phyloP scores from a whole-genome alignment of 371 early-diverging fungal species.

The Saksenaea oblongispora region DNA sequence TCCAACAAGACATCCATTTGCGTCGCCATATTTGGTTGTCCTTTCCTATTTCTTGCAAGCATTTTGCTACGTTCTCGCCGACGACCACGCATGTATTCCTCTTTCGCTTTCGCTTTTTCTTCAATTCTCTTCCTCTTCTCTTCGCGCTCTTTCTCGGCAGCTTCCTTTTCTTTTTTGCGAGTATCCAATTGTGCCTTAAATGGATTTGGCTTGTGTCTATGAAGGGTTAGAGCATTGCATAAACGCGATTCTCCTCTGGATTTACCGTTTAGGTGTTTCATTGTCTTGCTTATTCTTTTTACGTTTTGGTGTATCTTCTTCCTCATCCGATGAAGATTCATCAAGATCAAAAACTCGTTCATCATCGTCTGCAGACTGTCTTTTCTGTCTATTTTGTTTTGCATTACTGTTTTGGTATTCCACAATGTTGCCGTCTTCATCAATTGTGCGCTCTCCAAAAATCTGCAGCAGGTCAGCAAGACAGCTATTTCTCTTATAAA shows the following conservation, averaged over 20 bases:
- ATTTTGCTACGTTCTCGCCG: slow-evolving; percentile 58
- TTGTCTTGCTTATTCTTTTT: background rate
- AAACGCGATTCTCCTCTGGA: background rate
- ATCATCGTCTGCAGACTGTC: slow-evolving; percentile 21
- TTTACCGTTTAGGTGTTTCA: background rate
- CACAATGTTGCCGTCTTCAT: slow-evolving; percentile 59
- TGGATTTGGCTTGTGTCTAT: slow-evolving; percentile 58
- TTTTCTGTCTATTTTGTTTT: slow-evolving; percentile 5
- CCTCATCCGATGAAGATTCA: slow-evolving; percentile 25
- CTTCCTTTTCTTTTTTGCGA: slow-evolving; percentile 44
- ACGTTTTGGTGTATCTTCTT: slow-evolving; percentile 24
- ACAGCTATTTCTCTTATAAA: background rate
- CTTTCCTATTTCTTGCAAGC: slow-evolving; percentile 56
- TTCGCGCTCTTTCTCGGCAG: slow-evolving; percentile 34
- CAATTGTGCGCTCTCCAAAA: slow-evolving; percentile 62
- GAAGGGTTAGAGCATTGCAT: background rate
- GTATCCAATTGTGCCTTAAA: slow-evolving; percentile 60
- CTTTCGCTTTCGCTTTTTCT: slow-evolving; percentile 49
- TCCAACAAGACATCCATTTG: slow-evolving; percentile 63
- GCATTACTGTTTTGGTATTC: slow-evolving; percentile 31
- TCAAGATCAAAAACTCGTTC: slow-evolving; percentile 34
- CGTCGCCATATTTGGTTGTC: slow-evolving; percentile 68
- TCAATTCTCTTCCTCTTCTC: slow-evolving; percentile 36
- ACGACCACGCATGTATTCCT: slow-evolving; percentile 57
- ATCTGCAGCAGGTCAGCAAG: slow-evolving; percentile 38